Percentiles rank a stretch among this genome's conserved stretches.
Conservation (phyloP, 2,329 filamentous ascomycete species). For the Colletotrichum orchidophilum region DNA sequence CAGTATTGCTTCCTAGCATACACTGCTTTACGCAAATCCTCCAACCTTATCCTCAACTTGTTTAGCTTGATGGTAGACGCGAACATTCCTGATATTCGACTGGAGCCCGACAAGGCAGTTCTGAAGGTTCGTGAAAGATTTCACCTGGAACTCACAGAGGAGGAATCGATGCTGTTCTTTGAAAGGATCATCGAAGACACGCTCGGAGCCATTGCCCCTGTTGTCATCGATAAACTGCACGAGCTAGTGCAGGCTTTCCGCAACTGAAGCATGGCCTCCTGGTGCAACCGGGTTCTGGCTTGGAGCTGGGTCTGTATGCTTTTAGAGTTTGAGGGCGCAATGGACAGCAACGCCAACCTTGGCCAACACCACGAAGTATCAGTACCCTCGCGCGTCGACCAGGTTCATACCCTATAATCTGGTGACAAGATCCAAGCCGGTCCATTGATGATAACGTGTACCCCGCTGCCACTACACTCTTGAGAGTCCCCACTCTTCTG, state of each 20-base stretch:
- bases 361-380: background rate
- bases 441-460: background rate
- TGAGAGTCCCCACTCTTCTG: background rate
- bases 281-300: background rate
- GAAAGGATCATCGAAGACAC: constrained; percentile 92
- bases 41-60: constrained; percentile 90
- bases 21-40: constrained; percentile 87
- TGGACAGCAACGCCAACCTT: background rate
- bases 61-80: constrained; percentile 98
- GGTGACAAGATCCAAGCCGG: too few species aligned
- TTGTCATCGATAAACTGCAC: constrained; percentile 94
- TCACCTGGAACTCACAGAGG: constrained; percentile 89
- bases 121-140: constrained; percentile 95
- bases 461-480: background rate
- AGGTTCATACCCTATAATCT: background rate
- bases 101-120: constrained; percentile 93
- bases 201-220: constrained; percentile 87
- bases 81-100: constrained; percentile 93
- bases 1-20: constrained; percentile 97
- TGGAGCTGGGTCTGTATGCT: background rate
- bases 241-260: constrained; percentile 89
- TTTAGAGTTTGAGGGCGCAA: background rate
- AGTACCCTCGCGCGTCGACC: background rate
- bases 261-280: constrained; percentile 1
- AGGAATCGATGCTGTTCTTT: constrained; percentile 89